A percentile compares a stretch with the other conserved stretches of the same genome.
phyloP scores from a whole-genome alignment of 1,284 basidiomycete species.

The Ceratobasidium sp. region DNA sequence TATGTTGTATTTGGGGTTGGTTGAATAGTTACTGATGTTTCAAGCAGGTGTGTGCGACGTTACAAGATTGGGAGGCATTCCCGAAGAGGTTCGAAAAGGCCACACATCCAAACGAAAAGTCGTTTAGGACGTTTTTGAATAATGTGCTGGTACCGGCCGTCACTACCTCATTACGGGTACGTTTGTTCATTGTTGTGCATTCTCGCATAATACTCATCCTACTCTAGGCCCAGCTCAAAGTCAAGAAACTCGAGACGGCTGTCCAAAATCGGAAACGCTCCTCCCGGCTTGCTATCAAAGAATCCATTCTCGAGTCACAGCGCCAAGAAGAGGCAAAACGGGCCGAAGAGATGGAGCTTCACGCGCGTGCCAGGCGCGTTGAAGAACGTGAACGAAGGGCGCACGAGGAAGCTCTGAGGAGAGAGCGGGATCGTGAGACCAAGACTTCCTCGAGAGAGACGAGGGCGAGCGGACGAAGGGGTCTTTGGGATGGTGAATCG shows the following conservation, averaged over 20 bases:
- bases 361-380: constrained; percentile 66
- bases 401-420: constrained; percentile 51
- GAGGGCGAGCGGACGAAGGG: constrained; percentile 25
- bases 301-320: constrained; percentile 52
- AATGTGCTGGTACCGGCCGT: constrained; percentile 71
- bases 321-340: constrained; percentile 58
- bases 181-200: constrained; percentile 42
- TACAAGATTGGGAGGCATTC: constrained; percentile 80
- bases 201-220: not conserved
- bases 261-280: constrained; percentile 76
- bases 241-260: constrained; percentile 49
- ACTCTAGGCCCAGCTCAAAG: constrained; percentile 64
- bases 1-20: constrained; percentile 51
- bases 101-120: constrained; percentile 80
- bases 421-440: constrained; percentile 60
- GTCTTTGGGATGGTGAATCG: constrained; percentile 15
- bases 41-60: constrained; percentile 62
- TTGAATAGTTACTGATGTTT: not conserved
- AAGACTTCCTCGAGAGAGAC: constrained; percentile 36
- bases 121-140: constrained; percentile 71
- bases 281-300: constrained; percentile 78
- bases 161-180: constrained; percentile 66
- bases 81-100: constrained; percentile 74
- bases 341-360: constrained; percentile 66
- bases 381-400: constrained; percentile 66